These are phyloP conservation scores for Peribolospora kevripleyi DNA, from an alignment of 768 basidiomycete species.

Conservation along the genomic window DNA sequence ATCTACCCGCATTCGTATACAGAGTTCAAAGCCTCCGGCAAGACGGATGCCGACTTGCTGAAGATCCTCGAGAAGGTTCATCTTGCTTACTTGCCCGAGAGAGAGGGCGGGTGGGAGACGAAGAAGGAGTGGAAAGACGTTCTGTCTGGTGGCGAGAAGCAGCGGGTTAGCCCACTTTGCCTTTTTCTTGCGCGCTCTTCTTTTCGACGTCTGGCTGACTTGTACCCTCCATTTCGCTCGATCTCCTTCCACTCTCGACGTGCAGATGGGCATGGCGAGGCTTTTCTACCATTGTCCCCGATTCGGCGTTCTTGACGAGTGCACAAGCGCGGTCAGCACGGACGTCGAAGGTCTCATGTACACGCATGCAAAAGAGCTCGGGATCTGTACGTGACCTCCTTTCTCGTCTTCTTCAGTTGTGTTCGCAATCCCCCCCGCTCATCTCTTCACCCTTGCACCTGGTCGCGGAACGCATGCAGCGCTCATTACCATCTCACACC, in stretches of 20 bases:
- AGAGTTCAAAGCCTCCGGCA: constrained; percentile 36
- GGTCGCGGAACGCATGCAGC: constrained; percentile 17
- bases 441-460: background rate
- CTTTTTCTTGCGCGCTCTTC: background rate
- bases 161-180: constrained; percentile 30
- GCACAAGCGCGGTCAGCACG: constrained; percentile 81
- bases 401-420: background rate
- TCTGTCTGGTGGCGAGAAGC: constrained; percentile 87
- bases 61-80: constrained; percentile 57
- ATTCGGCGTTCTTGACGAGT: constrained; percentile 73
- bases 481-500: constrained; percentile 71
- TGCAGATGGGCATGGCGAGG: constrained; percentile 70
- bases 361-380: constrained; percentile 63
- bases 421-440: background rate
- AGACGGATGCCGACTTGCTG: constrained; percentile 43
- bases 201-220: background rate
- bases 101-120: constrained; percentile 75
- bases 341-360: constrained; percentile 95
- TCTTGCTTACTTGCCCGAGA: constrained; percentile 53
- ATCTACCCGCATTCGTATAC: constrained; percentile 76
- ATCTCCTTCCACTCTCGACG: background rate
- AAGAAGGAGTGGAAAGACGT: constrained; percentile 93
- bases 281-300: constrained; percentile 67
- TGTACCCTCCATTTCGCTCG: constrained; percentile 3
- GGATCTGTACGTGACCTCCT: constrained; percentile 32